Base-by-base conservation (phyloP, 805 yeast genomes). In the Suhomyces faveliae region DNA sequence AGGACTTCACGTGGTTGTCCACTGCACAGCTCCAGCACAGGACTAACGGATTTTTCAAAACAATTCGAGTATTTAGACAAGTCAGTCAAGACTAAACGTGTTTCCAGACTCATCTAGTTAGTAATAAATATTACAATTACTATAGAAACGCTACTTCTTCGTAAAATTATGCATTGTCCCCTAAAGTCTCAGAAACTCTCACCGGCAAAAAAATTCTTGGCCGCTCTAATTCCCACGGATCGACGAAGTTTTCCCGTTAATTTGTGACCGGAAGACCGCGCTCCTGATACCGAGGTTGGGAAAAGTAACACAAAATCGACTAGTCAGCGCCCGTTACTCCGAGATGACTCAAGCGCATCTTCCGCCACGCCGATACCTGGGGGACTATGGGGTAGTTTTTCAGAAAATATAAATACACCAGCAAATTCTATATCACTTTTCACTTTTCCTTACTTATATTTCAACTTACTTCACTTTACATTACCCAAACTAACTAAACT, bases 281-380 rank as follows among this genome's bases (percentile, higher is more conserved):
- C 37, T 20, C 21, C 19, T 9, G 15, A 20, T 17, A 12, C 37
- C 37, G 37, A 33, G 37, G 37, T 33, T 33, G 6, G 15, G 2
- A 17, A 4, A 7, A 6, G 37, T 33, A 12, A 15, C 37, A 33
- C 37, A 33, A 33, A 33, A 33, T 12, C 15, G 8, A n/a, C 12
- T 9, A 33, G 21, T 20, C 5, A 7, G n/a, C 30, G 42, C 25
- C 51, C 51, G 48, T 24, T 40, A 42, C 47, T 43, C 51, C 51
- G 49, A 42, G 41, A 29, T 49, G 51, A 49, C 49, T 49, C 51
- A 49, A 39, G 17, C 21, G 17, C 21, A n/a, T 17, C 39, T 43
- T 37, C 40, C 40, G 25, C 40, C 12, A 12, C 40, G 8, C 40
- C 40, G 40, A 25, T 12, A 8, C 20, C 20, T 37, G 40, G 40